Evolutionary conservation across 2,329 filamentous ascomycete genomes (phyloP).

Genomic region (Calonectria hongkongensis): DNA sequence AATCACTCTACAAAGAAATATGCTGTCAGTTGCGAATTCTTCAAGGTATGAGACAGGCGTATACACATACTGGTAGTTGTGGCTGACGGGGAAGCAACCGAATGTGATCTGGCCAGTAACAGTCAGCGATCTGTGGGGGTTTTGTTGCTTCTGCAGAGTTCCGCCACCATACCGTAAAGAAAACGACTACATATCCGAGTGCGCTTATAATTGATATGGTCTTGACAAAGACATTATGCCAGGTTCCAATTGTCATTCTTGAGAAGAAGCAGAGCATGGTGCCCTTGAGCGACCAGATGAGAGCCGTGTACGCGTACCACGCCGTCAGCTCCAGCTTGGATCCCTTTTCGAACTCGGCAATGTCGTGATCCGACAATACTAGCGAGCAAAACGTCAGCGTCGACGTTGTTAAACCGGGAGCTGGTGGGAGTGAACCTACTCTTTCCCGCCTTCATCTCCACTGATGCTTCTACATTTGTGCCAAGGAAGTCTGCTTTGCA

Average conservation of each 20-base stretch:
- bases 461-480: slow-evolving; percentile 49
- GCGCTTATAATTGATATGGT: slow-evolving; percentile 26
- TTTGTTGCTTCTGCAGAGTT: no score
- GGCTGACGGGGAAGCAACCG: slow-evolving; percentile 47
- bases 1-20: slow-evolving; percentile 35
- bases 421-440: slow-evolving; percentile 22
- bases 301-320: slow-evolving; percentile 63
- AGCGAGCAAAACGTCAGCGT: background rate
- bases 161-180: slow-evolving; percentile 44
- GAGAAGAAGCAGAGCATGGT: slow-evolving; percentile 57
- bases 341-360: slow-evolving; percentile 55
- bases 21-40: slow-evolving; percentile 27
- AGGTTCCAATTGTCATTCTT: slow-evolving; percentile 54
- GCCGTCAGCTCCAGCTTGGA: slow-evolving; percentile 62
- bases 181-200: slow-evolving; percentile 44
- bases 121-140: background rate
- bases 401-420: background rate
- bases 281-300: slow-evolving; percentile 60
- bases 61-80: slow-evolving; percentile 51
- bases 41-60: rapidly evolving
- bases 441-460: background rate
- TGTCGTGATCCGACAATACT: slow-evolving; percentile 54
- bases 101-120: slow-evolving; percentile 39
- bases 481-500: slow-evolving; percentile 44
- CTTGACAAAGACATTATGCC: slow-evolving; percentile 51